Conservation (phyloP, 176 grass and related monocot species). For the Alopecurus myosuroides region DNA sequence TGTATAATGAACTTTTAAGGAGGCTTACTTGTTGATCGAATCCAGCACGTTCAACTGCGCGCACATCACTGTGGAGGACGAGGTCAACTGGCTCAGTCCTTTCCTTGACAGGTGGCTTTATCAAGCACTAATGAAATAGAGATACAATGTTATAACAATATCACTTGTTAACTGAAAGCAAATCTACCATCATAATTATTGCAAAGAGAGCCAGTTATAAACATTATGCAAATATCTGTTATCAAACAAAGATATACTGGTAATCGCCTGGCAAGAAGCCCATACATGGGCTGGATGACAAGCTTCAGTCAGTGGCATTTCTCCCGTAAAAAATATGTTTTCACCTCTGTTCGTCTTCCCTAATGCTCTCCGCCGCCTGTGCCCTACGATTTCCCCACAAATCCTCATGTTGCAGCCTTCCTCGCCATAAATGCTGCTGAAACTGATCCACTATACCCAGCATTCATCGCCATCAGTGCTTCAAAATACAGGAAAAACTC, state of each 20-base stretch:
- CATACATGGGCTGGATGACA: too few relatives aligned
- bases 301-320: too few relatives aligned
- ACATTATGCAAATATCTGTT: neutral
- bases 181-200: neutral
- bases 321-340: too few relatives aligned
- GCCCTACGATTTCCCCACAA: too few relatives aligned
- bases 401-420: too few relatives aligned
- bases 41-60: constrained; percentile 72
- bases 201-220: neutral
- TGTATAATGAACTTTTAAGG: constrained; percentile 11
- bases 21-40: constrained; percentile 79
- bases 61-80: constrained; percentile 74
- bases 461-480: too few relatives aligned
- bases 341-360: too few relatives aligned
- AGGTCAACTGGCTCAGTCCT: constrained; percentile 77
- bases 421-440: too few relatives aligned
- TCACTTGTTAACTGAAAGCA: neutral
- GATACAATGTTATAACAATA: neutral
- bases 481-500: too few relatives aligned
- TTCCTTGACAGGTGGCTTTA: constrained; percentile 76
- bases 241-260: neutral
- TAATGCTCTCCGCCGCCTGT: too few relatives aligned
- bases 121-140: constrained; percentile 46
- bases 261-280: too few relatives aligned
- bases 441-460: too few relatives aligned